A percentile compares a stretch with the other conserved stretches of the same genome.
phyloP scores from a whole-genome alignment of 148 eudicot species.

The Rhododendron williamsianum region DNA sequence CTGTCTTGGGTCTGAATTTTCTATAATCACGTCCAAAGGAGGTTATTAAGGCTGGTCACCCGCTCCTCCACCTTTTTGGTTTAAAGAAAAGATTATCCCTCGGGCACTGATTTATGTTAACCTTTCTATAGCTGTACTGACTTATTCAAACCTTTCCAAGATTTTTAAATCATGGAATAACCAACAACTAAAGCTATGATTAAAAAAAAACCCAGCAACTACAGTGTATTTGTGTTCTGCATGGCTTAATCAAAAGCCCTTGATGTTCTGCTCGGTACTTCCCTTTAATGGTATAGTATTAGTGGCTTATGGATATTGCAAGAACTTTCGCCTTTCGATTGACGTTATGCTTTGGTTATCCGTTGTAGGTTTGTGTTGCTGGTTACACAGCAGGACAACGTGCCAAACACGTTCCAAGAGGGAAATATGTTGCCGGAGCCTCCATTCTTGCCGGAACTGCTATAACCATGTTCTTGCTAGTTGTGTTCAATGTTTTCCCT shows the following conservation, averaged over 20 bases:
- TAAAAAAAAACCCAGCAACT: not conserved
- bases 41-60: not conserved
- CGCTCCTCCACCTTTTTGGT: not conserved
- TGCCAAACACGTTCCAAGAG: conserved; percentile 83
- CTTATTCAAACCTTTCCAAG: not conserved
- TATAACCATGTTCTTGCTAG: conserved; percentile 59
- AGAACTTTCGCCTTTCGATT: not conserved
- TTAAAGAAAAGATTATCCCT: not conserved
- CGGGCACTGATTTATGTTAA: not conserved
- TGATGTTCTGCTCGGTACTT: not conserved
- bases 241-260: not conserved
- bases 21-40: not conserved
- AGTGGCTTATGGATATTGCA: not conserved
- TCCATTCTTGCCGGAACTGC: conserved; percentile 76
- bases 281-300: not conserved
- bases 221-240: not conserved
- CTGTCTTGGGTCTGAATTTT: too few relatives aligned
- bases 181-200: too few relatives aligned
- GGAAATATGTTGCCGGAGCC: conserved; percentile 68
- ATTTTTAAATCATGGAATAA: not conserved
- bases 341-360: not conserved
- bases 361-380: conserved; percentile 68
- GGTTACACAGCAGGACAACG: conserved; percentile 94
- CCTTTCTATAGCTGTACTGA: not conserved
- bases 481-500: conserved; percentile 69